Evolutionary conservation across 177 flowering plant species (phyloP).

Genomic region (Tripterygium wilfordii): DNA sequence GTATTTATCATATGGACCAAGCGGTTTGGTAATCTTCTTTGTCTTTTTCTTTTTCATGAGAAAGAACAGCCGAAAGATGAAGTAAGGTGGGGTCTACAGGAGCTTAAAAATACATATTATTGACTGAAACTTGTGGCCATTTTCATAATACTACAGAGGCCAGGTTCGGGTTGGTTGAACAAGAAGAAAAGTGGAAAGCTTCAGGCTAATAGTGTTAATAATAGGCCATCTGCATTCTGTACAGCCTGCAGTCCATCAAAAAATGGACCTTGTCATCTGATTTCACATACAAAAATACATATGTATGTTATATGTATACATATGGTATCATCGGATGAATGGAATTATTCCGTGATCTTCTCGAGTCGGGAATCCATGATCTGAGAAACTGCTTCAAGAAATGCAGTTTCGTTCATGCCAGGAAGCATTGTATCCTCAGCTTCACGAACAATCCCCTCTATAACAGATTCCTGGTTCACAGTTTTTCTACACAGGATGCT

Average conservation of each 20-base stretch:
- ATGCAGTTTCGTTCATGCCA: slow-evolving; percentile 41
- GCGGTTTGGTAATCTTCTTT: too few species aligned
- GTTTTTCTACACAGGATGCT: slow-evolving; percentile 70
- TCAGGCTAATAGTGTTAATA: slow-evolving; percentile 1
- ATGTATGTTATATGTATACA: too few species aligned
- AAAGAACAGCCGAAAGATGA: too few species aligned
- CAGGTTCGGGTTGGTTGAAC: too few species aligned
- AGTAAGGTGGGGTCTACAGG: too few species aligned
- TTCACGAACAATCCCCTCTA: slow-evolving; percentile 61
- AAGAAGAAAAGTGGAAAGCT: slow-evolving; percentile 3
- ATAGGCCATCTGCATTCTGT: slow-evolving; percentile 1
- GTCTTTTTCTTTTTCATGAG: too few species aligned
- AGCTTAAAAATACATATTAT: too few species aligned
- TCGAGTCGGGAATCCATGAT: slow-evolving; percentile 59
- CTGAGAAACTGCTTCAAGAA: slow-evolving; percentile 46
- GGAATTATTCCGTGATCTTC: slow-evolving; percentile 17
- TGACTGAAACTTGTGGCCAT: too few species aligned
- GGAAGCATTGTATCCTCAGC: slow-evolving; percentile 50
- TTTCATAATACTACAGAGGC: too few species aligned
- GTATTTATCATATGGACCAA: too few species aligned
- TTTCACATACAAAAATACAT: slow-evolving; percentile 6
- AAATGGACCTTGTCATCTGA: slow-evolving; percentile 13
- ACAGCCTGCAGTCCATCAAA: slow-evolving; percentile 16
- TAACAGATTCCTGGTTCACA: slow-evolving; percentile 49
- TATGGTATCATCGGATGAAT: too few species aligned